Percentiles rank a stretch among this genome's conserved stretches.
phyloP scores from a whole-genome alignment of 306 rosid genomes.

The Acacia crassicarpa region DNA sequence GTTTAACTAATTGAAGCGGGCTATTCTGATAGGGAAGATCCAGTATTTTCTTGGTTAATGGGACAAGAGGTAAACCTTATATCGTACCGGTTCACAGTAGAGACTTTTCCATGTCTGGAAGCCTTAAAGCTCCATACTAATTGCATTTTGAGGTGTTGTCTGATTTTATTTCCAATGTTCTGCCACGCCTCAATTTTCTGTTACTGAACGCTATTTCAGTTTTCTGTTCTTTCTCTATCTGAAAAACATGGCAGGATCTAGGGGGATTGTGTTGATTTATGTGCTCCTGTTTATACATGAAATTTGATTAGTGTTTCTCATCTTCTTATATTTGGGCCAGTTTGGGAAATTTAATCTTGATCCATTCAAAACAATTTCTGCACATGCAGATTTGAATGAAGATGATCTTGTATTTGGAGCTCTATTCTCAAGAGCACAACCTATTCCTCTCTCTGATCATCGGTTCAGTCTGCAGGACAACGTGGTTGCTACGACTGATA shows the following conservation, averaged over 20 bases:
- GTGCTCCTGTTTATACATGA: not conserved
- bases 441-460: constrained; percentile 42
- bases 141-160: constrained; percentile 7
- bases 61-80: not conserved
- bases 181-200: not conserved
- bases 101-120: not conserved
- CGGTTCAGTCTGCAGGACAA: constrained; percentile 39
- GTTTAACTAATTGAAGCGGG: not conserved
- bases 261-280: not conserved
- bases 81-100: not conserved
- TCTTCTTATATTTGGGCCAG: not conserved
- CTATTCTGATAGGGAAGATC: not conserved
- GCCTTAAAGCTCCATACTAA: not conserved
- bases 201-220: not conserved
- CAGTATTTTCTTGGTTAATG: not conserved
- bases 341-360: constrained; percentile 7
- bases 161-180: not conserved
- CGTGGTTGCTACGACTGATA: constrained; percentile 36
- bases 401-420: constrained; percentile 49
- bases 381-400: constrained; percentile 51
- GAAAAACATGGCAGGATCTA: not conserved
- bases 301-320: not conserved
- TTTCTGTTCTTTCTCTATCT: not conserved
- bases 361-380: not conserved
- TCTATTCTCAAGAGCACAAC: constrained; percentile 38